Percentiles rank a stretch among this genome's conserved stretches.
Evolutionary conservation across 495 filamentous ascomycete genomes (phyloP).

Genomic region (Chaetomium tenue): DNA sequence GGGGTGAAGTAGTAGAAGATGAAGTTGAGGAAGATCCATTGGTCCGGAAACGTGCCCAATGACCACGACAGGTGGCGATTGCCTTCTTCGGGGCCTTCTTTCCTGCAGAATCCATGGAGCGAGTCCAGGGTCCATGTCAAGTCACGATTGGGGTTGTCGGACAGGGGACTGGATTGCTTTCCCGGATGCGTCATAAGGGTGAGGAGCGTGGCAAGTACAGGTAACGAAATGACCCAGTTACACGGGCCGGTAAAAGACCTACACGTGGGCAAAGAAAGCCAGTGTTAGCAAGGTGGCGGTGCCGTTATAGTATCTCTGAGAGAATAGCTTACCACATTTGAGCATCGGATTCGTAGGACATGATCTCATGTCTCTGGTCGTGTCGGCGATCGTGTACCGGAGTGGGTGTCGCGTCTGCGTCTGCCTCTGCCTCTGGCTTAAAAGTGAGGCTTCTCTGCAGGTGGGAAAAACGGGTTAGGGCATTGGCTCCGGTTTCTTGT

Average conservation of each 20-base stretch:
- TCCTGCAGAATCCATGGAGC: conserved; percentile 5
- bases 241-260: conserved; percentile 7
- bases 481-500: neutral
- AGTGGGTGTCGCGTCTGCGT: too few relatives aligned
- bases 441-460: conserved; percentile 1
- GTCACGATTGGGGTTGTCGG: conserved; percentile 8
- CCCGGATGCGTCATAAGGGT: conserved; percentile 4
- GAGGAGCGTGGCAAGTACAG: neutral
- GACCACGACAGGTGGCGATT: conserved; percentile 8
- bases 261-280: neutral
- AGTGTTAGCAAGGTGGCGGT: too few relatives aligned
- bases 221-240: conserved; percentile 9
- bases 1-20: conserved; percentile 5
- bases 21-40: conserved; percentile 8
- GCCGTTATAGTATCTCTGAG: too few relatives aligned
- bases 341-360: neutral
- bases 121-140: conserved; percentile 8
- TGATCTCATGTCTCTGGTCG: too few relatives aligned
- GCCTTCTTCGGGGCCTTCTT: conserved; percentile 7
- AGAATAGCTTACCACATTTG: neutral
- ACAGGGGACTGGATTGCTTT: neutral
- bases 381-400: too few relatives aligned
- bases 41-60: conserved; percentile 2
- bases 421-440: neutral
- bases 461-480: neutral